Evolutionary conservation across 2,329 filamentous ascomycete genomes (phyloP).

Genomic region (Apiospora phragmitis): DNA sequence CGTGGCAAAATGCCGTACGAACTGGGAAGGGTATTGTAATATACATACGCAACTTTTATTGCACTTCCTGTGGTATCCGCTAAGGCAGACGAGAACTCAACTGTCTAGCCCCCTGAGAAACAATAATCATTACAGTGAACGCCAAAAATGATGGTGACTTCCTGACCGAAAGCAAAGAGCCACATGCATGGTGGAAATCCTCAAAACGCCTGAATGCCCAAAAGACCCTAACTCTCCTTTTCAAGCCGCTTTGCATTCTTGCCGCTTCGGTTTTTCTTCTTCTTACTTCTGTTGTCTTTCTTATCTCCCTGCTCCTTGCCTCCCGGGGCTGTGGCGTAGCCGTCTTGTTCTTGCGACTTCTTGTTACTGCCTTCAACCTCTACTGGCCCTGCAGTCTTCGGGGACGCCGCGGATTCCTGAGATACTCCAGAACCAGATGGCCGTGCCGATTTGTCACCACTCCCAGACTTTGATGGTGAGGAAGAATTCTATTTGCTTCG

Average conservation of each 20-base stretch:
- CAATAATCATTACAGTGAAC: neutral
- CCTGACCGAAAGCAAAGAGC: neutral
- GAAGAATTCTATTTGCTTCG: neutral
- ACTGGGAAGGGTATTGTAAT: neutral
- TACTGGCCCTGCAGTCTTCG: neutral
- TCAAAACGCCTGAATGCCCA: conserved; percentile 5
- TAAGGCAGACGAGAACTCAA: neutral
- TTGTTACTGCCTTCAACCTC: neutral
- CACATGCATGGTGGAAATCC: neutral
- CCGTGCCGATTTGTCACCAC: neutral
- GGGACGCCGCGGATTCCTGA: neutral
- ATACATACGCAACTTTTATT: neutral
- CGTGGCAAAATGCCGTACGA: neutral
- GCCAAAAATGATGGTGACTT: neutral
- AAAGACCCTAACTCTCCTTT: neutral
- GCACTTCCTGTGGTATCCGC: neutral
- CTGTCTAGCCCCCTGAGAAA: neutral
- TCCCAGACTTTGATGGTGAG: neutral
- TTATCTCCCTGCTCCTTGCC: neutral
- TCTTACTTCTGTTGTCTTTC: neutral
- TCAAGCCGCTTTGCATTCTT: neutral
- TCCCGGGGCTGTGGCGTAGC: neutral
- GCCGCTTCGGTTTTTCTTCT: neutral
- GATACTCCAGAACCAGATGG: neutral
- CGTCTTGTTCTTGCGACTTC: neutral